Evolutionary conservation across 768 basidiomycete genomes (phyloP), one percentile per base, ranked within the genome.

Genomic region (Flagelloscypha sp.): DNA sequence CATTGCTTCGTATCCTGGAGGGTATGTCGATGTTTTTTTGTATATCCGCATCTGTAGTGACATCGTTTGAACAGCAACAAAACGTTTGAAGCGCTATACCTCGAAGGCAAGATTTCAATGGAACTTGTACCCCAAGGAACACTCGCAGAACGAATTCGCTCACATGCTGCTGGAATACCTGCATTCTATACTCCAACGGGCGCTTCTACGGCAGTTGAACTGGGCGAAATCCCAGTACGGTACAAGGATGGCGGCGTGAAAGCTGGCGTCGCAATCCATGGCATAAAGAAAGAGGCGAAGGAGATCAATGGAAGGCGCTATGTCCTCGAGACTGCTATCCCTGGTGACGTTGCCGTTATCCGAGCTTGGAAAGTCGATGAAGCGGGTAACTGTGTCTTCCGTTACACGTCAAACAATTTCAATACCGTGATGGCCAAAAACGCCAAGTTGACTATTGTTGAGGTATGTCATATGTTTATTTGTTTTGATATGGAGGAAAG

Each of bases 181-280:
- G 88, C 83, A n/a, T 90, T 95, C 66, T 93, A 68, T 59, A 94
- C 87, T 5, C 90, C 89, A 11, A 90, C 89, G 1, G 90, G 92
- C 11, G 85, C 86, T 6, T 73, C 72, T 15, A 92, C 88, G 13
- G 85, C 85, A 2, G 74, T 89, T 3, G 84, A 92, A 55, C 62
- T 76, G 30, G 88, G 88, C 2, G 56, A 70, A 3, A 86, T 92
- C 48, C 84, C 88, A 18, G 70, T 82, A 45, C 72, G 79, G 16
- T 89, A 87, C 56, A 80, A 84, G 33, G 65, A 73, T 16, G 84
- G 84, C 13, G 85, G 86, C n/a, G 67, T 76, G 36, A 60, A 67
- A 15, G 70, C 72, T 4, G 83, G 85, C 24, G 65, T 93, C 31
- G 73, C 74, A 18, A 71, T 86, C 43, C 68, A 65, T 1, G 90